Base-by-base conservation (phyloP, 2,329 filamentous ascomycete genomes). In the Colletotrichum shisoi region DNA sequence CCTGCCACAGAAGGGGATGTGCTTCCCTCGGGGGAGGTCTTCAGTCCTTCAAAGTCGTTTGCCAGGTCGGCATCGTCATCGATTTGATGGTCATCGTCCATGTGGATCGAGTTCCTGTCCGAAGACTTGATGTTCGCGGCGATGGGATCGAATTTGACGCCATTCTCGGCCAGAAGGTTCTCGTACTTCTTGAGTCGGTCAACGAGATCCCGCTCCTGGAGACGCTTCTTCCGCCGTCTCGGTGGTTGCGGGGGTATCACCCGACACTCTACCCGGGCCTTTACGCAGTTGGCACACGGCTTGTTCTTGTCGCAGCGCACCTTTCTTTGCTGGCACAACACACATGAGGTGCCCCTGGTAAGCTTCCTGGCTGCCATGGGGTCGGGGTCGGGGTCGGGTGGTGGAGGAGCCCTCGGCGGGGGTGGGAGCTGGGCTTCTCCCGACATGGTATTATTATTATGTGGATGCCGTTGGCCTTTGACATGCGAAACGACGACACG, bases 281-380 rank as follows among this genome's bases (percentile, higher is more conserved):
- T 89, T 74, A 87, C 80, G 73, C 90, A 92, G 76, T 90, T 89
- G 72, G 84, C 81, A 74, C 91, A 93, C 17, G 90, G 90, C 76
- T 88, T 88, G 71, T 84, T 86, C 77, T 89, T 90, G 76, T 92
- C 88, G 76, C 91, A 93, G 67, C 88, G 88, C 48, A 93, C 85
- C 76, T 93, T 93, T 68, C 90, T 87, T 75, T 91, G 89, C 74
- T 93, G 90, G 74, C 91, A 94, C 21, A 89, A 82, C 15, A 92
- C 83, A 73, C 91, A 94, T 68, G 85, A 87, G 69, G 86, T 85
- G 66, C 85, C 85, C 57, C 85, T 81, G 45, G 85, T 87, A 71
- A 87, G 76, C 76, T 87, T 87, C 71, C 84, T 76, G 62, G 79
- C 76, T 51, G 66, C 66, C 45, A 80, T 79, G 60, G 79, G 73